Percentiles rank a stretch among this genome's conserved stretches.
These are phyloP conservation scores for Fraxinus platypoda DNA, from an alignment of 305 asterid species.

Conservation along the genomic window DNA sequence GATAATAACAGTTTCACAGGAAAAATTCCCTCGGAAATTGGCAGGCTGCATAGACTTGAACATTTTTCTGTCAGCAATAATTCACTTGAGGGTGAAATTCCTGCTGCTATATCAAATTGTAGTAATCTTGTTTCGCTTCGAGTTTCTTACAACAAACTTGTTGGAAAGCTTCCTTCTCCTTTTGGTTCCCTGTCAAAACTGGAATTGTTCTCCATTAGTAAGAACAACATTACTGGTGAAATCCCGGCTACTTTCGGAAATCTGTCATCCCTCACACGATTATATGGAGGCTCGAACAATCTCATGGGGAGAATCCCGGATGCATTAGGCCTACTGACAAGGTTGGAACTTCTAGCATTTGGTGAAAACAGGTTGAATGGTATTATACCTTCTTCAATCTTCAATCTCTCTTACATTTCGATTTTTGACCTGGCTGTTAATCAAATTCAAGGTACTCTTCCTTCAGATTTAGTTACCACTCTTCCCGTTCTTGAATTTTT, in stretches of 20 bases:
- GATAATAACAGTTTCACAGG: constrained; percentile 21
- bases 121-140: constrained; percentile 16
- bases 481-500: constrained; percentile 22
- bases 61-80: constrained; percentile 15
- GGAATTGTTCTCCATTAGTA: constrained; percentile 4
- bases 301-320: constrained; percentile 21
- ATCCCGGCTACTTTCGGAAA: constrained; percentile 30
- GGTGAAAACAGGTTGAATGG: constrained; percentile 24
- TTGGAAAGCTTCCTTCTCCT: constrained; percentile 19
- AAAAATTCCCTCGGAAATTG: background rate
- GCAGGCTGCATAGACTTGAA: constrained; percentile 16
- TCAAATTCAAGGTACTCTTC: constrained; percentile 27
- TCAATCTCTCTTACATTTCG: constrained; percentile 22
- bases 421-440: constrained; percentile 21
- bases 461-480: constrained; percentile 13
- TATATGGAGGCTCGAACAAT: constrained; percentile 18
- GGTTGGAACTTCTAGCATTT: constrained; percentile 6
- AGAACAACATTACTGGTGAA: constrained; percentile 25
- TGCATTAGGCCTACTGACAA: constrained; percentile 21
- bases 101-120: constrained; percentile 23
- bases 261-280: constrained; percentile 20
- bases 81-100: constrained; percentile 24
- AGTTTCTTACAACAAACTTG: constrained; percentile 20
- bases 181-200: constrained; percentile 21
- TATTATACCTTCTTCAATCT: constrained; percentile 14